Base-by-base conservation (phyloP, 2,329 filamentous ascomycete species). In the Lomentospora prolificans region DNA sequence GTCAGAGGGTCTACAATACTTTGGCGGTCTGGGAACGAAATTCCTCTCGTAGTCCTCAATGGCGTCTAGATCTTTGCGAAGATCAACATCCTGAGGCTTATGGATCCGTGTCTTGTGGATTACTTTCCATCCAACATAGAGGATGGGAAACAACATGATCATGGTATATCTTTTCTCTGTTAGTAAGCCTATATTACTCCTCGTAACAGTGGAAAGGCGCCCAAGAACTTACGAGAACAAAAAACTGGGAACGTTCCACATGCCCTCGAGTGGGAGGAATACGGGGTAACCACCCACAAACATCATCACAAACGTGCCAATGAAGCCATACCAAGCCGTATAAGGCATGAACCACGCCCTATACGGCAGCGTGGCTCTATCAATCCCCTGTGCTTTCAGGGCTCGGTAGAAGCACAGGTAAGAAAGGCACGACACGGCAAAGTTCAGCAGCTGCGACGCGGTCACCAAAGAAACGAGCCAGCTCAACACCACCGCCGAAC, bases 201-300 rank as follows among this genome's bases (percentile, higher is more conserved):
- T 24, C 3, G n/a, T 12, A 46, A 25, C 19, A 25, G 19, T 24
- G 50, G 25, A 3, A 51, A 48, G 41, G 1, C 10, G 3, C 4
- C 5, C 4, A n/a, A n/a, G 14, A 19, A 72, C 77, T 72, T 62
- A 82, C 68, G 83, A 86, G 67, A 90, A 89, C 27, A 92, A 68
- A 66, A 92, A 94, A 5, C 79, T 82, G 5, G 84, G 77, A 0
- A 86, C 65, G 58, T 81, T 76, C 88, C 86, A 92, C 3, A 77
- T 75, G 0, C 78, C 73, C 2, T 48, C 44, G 7, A 48, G 17
- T 0, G 85, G 83, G 50, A 91, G 66, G 63, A 92, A 94, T 1
- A 91, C 86, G 0, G 84, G 78, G 60, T 90, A 92, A 0, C 88
- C 88, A 7, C 85, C 82, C 1, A 90, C 82, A 61, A 91, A 82